Evolutionary conservation across 164 flowering plant genomes (phyloP).

Genomic region (Tinospora cordifolia): DNA sequence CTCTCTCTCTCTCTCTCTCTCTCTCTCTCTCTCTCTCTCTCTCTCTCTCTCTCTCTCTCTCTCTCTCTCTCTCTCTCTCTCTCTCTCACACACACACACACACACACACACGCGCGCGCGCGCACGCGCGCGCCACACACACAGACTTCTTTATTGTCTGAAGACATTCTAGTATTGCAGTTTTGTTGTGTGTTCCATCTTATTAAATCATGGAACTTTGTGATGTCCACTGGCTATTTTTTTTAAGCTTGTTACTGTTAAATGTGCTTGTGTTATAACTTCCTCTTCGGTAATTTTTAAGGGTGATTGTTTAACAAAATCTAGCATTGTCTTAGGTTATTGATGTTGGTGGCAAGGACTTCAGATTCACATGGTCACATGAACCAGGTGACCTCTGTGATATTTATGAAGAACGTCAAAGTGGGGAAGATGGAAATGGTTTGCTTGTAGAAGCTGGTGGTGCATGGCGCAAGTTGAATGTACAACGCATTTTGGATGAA

Average conservation of each 20-base stretch:
- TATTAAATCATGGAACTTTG: not conserved
- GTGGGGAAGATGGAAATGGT: constrained; percentile 80
- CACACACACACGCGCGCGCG: too few species aligned
- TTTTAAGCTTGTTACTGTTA: not conserved
- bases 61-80: not conserved
- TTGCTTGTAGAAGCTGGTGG: constrained; percentile 88
- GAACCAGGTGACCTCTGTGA: constrained; percentile 82
- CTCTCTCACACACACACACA: not conserved
- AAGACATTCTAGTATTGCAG: not conserved
- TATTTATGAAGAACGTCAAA: constrained; percentile 79
- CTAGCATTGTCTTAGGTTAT: constrained; percentile 50
- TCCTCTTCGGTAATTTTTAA: not conserved
- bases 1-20: too few species aligned
- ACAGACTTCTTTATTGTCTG: too few species aligned
- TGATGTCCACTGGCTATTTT: not conserved
- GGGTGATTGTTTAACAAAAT: constrained; percentile 3
- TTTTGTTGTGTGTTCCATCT: not conserved
- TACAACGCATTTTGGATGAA: constrained; percentile 85
- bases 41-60: too few species aligned
- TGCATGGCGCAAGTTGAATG: constrained; percentile 88
- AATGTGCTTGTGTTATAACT: not conserved
- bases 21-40: too few species aligned
- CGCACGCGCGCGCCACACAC: too few species aligned
- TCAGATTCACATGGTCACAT: constrained; percentile 79
- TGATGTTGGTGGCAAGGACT: constrained; percentile 88